A percentile compares a stretch with the other conserved stretches of the same genome.
phyloP scores from a whole-genome alignment of 139 green algal species.

The Coelastrella sp. region DNA sequence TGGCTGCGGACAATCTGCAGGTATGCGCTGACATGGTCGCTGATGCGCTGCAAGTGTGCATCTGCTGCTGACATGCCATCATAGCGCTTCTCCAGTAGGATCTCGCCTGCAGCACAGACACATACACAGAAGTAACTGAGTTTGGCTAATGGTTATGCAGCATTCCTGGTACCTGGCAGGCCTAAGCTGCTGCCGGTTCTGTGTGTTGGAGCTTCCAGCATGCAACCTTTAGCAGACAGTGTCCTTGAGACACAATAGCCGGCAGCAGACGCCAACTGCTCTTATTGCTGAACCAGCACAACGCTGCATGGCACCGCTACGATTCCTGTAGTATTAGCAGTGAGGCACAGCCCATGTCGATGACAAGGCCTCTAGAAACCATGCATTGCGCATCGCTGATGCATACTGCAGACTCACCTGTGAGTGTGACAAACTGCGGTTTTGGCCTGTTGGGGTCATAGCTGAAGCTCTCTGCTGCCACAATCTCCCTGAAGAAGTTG shows the following conservation, averaged over 20 bases:
- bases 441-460: slow-evolving; percentile 69
- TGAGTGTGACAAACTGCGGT: slow-evolving; percentile 67
- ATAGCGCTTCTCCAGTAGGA: slow-evolving; percentile 69
- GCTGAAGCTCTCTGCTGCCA: slow-evolving; percentile 74
- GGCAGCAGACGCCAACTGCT: too few species aligned
- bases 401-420: slow-evolving; percentile 39
- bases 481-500: slow-evolving; percentile 92
- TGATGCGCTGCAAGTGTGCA: slow-evolving; percentile 81
- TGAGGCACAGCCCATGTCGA: too few species aligned
- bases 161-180: neutral
- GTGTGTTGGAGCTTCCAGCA: too few species aligned
- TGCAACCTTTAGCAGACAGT: too few species aligned
- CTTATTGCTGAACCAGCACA: too few species aligned
- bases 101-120: slow-evolving; percentile 25
- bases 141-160: neutral
- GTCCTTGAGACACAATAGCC: too few species aligned
- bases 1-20: slow-evolving; percentile 90
- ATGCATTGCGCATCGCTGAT: too few species aligned
- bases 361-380: too few species aligned
- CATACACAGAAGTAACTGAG: neutral
- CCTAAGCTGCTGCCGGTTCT: neutral
- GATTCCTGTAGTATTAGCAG: too few species aligned
- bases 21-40: slow-evolving; percentile 91
- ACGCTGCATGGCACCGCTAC: too few species aligned
- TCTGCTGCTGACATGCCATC: slow-evolving; percentile 64